A percentile compares a stretch with the other conserved stretches of the same genome.
These are phyloP conservation scores for Pichiaceae sp. DNA, from an alignment of 1,139 yeast species.

Conservation along the genomic window DNA sequence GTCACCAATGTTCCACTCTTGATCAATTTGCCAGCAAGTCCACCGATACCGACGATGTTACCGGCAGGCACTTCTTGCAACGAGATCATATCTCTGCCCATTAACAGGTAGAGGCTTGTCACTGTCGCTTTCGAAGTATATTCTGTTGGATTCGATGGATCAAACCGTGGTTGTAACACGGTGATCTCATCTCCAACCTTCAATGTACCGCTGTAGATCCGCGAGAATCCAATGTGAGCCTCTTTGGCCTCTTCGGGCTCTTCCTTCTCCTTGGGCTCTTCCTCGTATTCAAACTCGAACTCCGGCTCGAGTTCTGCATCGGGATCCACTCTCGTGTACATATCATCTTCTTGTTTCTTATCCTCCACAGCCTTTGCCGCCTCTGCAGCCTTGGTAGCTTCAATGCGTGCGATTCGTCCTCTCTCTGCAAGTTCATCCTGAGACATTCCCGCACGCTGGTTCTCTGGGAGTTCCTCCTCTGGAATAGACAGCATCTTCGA, in stretches of 20 bases:
- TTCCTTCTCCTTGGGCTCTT: conserved; percentile 34
- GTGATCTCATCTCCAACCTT: conserved; percentile 65
- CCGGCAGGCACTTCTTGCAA: conserved; percentile 87
- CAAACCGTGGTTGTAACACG: conserved; percentile 81
- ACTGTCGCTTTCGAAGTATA: conserved; percentile 48
- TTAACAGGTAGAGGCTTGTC: conserved; percentile 66
- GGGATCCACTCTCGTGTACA: conserved; percentile 25
- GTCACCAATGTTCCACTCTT: conserved; percentile 78
- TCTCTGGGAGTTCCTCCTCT: conserved; percentile 66
- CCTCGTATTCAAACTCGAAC: conserved; percentile 35
- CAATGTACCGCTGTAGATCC: conserved; percentile 82
- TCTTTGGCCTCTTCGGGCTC: conserved; percentile 30
- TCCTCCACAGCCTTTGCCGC: conserved; percentile 36
- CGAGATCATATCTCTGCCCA: conserved; percentile 87
- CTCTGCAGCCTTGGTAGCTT: conserved; percentile 63
- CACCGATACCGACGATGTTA: conserved; percentile 89
- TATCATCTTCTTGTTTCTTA: conserved; percentile 20
- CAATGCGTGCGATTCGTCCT: conserved; percentile 60
- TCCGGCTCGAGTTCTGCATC: conserved; percentile 11
- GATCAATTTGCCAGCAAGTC: conserved; percentile 71
- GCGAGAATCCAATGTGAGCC: conserved; percentile 68
- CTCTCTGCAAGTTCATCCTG: conserved; percentile 61
- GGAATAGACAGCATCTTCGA: conserved; percentile 87
- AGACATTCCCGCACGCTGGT: conserved; percentile 31
- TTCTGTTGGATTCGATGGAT: conserved; percentile 54